A percentile compares a stretch with the other conserved stretches of the same genome.
Conservation (phyloP, 2,329 filamentous ascomycete genomes). For the Ophiostoma novo-ulmi region DNA sequence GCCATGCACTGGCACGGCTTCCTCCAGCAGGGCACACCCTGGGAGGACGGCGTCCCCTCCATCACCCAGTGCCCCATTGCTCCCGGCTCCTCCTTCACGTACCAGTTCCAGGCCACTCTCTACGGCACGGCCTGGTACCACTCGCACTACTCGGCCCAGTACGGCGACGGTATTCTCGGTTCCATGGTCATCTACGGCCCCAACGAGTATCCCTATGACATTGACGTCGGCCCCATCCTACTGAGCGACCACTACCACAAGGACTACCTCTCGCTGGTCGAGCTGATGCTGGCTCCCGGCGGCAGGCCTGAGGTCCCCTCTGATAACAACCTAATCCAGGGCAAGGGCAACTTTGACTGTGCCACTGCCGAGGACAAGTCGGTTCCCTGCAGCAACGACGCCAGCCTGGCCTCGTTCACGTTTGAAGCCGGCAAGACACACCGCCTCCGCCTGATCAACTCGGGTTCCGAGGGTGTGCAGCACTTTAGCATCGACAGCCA, state of each 20-base stretch:
- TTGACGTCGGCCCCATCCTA: conserved; percentile 43
- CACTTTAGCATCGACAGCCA: conserved; percentile 50
- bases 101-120: conserved; percentile 38
- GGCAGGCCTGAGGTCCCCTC: conserved; percentile 33
- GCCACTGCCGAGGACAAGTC: conserved; percentile 35
- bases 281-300: conserved; percentile 39
- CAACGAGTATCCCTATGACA: conserved; percentile 46
- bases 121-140: conserved; percentile 44
- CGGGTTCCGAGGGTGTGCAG: conserved; percentile 45
- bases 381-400: conserved; percentile 41
- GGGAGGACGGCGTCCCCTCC: conserved; percentile 45
- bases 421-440: conserved; percentile 46
- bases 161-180: conserved; percentile 49
- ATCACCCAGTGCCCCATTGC: conserved; percentile 41
- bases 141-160: conserved; percentile 47
- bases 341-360: conserved; percentile 55
- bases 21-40: conserved; percentile 40
- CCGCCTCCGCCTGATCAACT: conserved; percentile 46
- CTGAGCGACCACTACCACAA: conserved; percentile 47
- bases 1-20: conserved; percentile 49
- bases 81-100: conserved; percentile 35
- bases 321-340: conserved; percentile 59
- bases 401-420: conserved; percentile 48
- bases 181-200: conserved; percentile 49
- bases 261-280: conserved; percentile 45